Base-by-base conservation (phyloP, 2,329 filamentous ascomycete genomes). In the Aspergillus thermomutatus region DNA sequence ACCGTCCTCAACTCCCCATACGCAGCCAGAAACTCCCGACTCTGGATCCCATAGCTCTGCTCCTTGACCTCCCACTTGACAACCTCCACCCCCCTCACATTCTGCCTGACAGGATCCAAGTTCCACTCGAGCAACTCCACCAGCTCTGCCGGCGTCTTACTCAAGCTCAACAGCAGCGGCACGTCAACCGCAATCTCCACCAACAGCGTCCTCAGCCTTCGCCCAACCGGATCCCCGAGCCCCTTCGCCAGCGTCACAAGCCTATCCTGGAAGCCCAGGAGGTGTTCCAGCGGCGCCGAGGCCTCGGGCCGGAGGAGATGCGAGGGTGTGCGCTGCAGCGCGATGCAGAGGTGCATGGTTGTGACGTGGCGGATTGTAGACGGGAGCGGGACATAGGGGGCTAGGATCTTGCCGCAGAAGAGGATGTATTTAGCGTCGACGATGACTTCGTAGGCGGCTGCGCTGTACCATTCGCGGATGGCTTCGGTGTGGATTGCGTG, bases 41-140 rank as follows among this genome's bases (percentile, higher is more conserved):
- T 57, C 40, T 57, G 50, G 17, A 59, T 56, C 7, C 57, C 57
- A 46, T 59, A 59, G 26, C 57, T 59, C 34, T 59, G 54, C 54
- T 59, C 57, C 7, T 45, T 41, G 31, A 59, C 28, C 10, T 57
- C 54, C 47, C 50, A 59, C 7, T 41, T 9, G 4, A 59, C 25
- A 2, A 19, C 46, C 2, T 34, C 3, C 17, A 59, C 26, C 11
- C 49, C 50, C n/a, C 40, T 9, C 4, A 59, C 50, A 17, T 49
- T 46, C 17, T 45, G 40, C 14, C 54, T 6, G 8, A 59, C 4
- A 3, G 57, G 54, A 6, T 45, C 43, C 17, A 59, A 27, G 11
- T 59, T 59, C 54, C 54, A 59, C 14, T 41, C 21, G 17, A 59
- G 31, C 40, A 59, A 19, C 26, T 57, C 51, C 25, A 59, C 8